These are phyloP conservation scores for Xylaria digitata DNA, from an alignment of 2,329 filamentous ascomycete species.

Conservation along the genomic window DNA sequence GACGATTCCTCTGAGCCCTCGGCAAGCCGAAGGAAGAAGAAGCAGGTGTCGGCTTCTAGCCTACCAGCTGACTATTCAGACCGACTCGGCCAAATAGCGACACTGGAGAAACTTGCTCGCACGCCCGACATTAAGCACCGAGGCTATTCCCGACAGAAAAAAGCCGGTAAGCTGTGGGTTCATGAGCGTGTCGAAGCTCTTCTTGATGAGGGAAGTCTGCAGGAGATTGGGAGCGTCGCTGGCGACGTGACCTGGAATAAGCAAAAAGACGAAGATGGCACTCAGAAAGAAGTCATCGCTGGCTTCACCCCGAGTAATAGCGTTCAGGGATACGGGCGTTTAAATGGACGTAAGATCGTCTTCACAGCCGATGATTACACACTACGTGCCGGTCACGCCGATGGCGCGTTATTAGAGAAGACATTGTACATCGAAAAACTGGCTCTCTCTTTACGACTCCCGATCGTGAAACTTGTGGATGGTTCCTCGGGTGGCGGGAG, in stretches of 20 bases:
- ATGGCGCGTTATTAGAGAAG: constrained; percentile 34
- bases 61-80: constrained; percentile 37
- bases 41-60: constrained; percentile 14
- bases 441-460: constrained; percentile 33
- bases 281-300: constrained; percentile 22
- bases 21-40: constrained; percentile 21
- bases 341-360: constrained; percentile 32
- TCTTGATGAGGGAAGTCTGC: constrained; percentile 35
- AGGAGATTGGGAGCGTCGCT: constrained; percentile 34
- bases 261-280: constrained; percentile 18
- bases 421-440: constrained; percentile 37
- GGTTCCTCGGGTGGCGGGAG: constrained; percentile 37
- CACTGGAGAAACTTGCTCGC: constrained; percentile 31
- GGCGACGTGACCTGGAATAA: constrained; percentile 34
- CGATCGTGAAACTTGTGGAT: constrained; percentile 38
- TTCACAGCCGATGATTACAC: constrained; percentile 38
- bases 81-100: constrained; percentile 34
- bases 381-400: constrained; percentile 34
- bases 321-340: constrained; percentile 32
- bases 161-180: constrained; percentile 37
- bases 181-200: constrained; percentile 36
- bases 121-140: constrained; percentile 36
- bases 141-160: constrained; percentile 35
- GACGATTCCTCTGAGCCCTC: neutral
- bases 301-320: constrained; percentile 36